phyloP scores from a whole-genome alignment of 495 filamentous ascomycete species.

The Filosporella fistucella region DNA sequence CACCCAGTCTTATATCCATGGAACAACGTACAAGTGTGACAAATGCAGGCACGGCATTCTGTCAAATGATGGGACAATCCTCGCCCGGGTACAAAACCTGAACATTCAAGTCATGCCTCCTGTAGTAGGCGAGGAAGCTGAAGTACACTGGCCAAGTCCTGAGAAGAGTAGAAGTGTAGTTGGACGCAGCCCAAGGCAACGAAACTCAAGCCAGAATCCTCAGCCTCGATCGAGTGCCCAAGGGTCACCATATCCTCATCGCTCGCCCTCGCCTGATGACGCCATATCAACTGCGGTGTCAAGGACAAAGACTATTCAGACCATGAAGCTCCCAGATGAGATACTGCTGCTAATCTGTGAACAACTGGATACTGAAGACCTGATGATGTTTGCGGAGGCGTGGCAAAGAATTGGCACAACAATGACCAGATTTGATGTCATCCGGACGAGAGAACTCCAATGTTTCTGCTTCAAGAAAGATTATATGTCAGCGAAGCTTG shows the following conservation, averaged over 20 bases:
- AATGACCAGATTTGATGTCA: slow-evolving; percentile 34
- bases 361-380: slow-evolving; percentile 31
- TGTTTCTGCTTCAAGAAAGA: slow-evolving; percentile 45
- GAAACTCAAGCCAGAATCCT: background rate
- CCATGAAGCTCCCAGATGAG: slow-evolving; percentile 33
- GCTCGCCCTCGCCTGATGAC: background rate
- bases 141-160: background rate
- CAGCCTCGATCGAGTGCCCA: background rate
- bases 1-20: background rate
- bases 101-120: background rate
- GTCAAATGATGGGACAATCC: background rate
- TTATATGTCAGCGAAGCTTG: slow-evolving; percentile 34
- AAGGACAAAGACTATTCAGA: slow-evolving; percentile 1
- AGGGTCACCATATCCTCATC: background rate
- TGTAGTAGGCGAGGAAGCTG: background rate
- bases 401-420: slow-evolving; percentile 31
- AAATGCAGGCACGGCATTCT: background rate
- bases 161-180: background rate
- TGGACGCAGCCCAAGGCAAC: background rate
- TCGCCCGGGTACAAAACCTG: background rate
- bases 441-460: slow-evolving; percentile 42
- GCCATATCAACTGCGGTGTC: background rate
- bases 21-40: background rate
- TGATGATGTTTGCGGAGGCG: slow-evolving; percentile 33
- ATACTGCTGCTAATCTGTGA: slow-evolving; percentile 34